Conservation (phyloP, 2,329 filamentous ascomycete genomes). For the Aphanoascus verrucosus region DNA sequence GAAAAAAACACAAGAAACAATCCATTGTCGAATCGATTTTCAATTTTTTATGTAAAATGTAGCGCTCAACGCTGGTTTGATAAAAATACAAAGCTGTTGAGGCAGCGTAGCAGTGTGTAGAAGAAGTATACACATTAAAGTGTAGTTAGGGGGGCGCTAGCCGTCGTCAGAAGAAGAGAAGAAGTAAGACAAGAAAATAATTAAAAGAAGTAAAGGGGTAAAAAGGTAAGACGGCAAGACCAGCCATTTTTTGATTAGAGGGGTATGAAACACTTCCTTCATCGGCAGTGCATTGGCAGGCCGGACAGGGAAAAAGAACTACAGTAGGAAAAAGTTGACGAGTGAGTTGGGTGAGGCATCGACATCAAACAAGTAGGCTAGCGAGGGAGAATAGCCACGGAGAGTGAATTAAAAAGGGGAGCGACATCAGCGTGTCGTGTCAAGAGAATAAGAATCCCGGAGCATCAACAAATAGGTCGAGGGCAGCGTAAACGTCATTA, state of each 20-base stretch:
- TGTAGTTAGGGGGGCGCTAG: neutral
- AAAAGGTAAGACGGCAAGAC: no score
- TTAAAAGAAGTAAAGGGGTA: neutral
- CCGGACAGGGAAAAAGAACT: no score
- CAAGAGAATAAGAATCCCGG: neutral
- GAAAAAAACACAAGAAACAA: neutral
- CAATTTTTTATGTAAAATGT: neutral
- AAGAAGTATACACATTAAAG: slow-evolving; percentile 10
- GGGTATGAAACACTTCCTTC: no score
- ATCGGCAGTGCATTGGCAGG: no score
- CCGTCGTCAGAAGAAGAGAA: neutral
- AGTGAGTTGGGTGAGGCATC: no score
- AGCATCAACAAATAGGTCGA: neutral
- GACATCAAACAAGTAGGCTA: neutral
- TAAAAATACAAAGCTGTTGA: slow-evolving; percentile 9
- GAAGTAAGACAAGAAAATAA: neutral
- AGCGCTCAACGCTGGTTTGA: slow-evolving; percentile 11
- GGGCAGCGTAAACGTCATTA: slow-evolving; percentile 6
- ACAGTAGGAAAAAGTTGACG: no score
- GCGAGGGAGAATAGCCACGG: neutral
- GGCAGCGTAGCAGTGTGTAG: neutral
- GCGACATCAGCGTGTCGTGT: neutral
- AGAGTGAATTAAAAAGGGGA: neutral
- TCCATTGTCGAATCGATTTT: neutral
- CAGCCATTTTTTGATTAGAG: no score